phyloP scores from a whole-genome alignment of 1,284 basidiomycete genomes.

The Trichosporon asahii region DNA sequence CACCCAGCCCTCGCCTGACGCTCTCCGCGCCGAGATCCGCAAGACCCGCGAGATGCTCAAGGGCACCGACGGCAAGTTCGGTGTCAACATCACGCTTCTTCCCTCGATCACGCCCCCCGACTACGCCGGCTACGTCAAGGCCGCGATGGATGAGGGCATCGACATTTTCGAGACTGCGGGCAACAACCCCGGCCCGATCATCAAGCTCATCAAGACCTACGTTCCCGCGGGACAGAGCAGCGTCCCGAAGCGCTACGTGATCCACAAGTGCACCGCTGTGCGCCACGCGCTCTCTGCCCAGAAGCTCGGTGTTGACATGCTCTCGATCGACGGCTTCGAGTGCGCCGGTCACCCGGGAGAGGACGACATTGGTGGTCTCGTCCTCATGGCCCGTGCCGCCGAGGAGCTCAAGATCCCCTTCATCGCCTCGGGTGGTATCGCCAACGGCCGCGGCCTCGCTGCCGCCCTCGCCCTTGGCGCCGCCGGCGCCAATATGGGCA shows the following conservation, averaged over 20 bases:
- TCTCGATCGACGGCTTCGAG: constrained; percentile 87
- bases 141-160: constrained; percentile 82
- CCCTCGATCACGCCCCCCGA: constrained; percentile 89
- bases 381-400: constrained; percentile 83
- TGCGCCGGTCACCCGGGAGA: constrained; percentile 94
- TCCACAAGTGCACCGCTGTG: constrained; percentile 89
- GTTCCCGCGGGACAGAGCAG: constrained; percentile 19
- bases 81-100: constrained; percentile 87
- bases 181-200: constrained; percentile 75
- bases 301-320: constrained; percentile 73
- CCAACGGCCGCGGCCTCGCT: constrained; percentile 75
- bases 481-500: constrained; percentile 76
- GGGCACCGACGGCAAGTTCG: constrained; percentile 64
- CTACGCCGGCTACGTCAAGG: constrained; percentile 74
- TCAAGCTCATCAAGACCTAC: constrained; percentile 71
- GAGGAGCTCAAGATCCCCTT: constrained; percentile 80
- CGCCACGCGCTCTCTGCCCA: constrained; percentile 78
- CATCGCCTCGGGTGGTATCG: constrained; percentile 84
- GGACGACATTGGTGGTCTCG: constrained; percentile 87
- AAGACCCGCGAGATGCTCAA: constrained; percentile 66
- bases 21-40: constrained; percentile 76
- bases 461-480: constrained; percentile 80
- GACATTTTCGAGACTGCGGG: constrained; percentile 90
- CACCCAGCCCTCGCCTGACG: constrained; percentile 79
- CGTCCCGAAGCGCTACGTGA: constrained; percentile 61